Evolutionary conservation across 2,329 filamentous ascomycete species (phyloP).

Genomic region (Coniochaeta pulveracea): DNA sequence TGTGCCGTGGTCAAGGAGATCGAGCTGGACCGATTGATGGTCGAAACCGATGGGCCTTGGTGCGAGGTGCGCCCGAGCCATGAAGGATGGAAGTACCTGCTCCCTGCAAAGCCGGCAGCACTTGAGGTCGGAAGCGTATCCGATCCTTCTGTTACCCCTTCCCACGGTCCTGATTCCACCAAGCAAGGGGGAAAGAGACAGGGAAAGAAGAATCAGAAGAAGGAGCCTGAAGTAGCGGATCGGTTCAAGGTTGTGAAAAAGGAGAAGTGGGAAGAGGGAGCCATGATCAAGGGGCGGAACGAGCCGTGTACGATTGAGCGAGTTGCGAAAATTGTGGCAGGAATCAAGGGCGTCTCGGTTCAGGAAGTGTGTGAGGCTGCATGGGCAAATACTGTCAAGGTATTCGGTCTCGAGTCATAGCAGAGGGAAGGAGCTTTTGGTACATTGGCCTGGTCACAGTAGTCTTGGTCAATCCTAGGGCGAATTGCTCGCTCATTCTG

Average conservation of each 20-base stretch:
- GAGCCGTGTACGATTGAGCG: conserved; percentile 80
- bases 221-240: conserved; percentile 55
- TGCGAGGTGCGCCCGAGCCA: conserved; percentile 89
- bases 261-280: conserved; percentile 81
- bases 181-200: conserved; percentile 6
- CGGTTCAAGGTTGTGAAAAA: conserved; percentile 85
- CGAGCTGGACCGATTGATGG: conserved; percentile 69
- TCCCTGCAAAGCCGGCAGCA: conserved; percentile 27
- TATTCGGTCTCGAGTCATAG: conserved; percentile 61
- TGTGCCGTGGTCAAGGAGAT: conserved; percentile 73
- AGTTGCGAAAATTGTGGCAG: conserved; percentile 81
- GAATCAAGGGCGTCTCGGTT: conserved; percentile 67
- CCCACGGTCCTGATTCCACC: neutral
- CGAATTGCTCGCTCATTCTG: too few species aligned
- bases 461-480: too few species aligned
- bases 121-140: too few species aligned
- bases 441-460: too few species aligned
- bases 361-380: conserved; percentile 79
- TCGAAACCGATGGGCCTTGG: conserved; percentile 97
- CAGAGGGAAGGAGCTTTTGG: too few species aligned
- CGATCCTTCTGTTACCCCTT: conserved; percentile 3
- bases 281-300: conserved; percentile 90
- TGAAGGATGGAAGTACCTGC: conserved; percentile 63
- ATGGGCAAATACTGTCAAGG: conserved; percentile 69
- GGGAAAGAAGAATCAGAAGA: conserved; percentile 40